These are phyloP conservation scores for Talaromyces piceae DNA, from an alignment of 2,329 filamentous ascomycete genomes.

Conservation along the genomic window DNA sequence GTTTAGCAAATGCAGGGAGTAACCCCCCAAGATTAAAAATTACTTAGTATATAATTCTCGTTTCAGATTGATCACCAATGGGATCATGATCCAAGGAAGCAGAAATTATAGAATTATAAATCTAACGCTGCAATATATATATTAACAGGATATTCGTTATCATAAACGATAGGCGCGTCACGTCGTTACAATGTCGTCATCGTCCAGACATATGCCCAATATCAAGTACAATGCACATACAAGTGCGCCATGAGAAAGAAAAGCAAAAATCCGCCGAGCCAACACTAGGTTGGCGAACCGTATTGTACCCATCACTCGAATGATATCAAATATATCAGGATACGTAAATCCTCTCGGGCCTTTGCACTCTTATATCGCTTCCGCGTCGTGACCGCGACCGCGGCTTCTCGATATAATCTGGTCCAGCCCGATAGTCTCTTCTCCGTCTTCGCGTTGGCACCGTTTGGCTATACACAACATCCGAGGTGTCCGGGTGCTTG, in stretches of 20 bases:
- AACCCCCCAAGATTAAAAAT: no score
- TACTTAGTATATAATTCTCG: no score
- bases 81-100: no score
- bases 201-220: not conserved
- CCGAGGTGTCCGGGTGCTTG: constrained; percentile 18
- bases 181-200: not conserved
- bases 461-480: constrained; percentile 15
- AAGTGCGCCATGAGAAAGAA: no score
- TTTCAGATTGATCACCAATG: no score
- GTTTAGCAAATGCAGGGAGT: no score
- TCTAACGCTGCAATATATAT: no score
- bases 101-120: no score
- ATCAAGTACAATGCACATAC: no score
- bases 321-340: constrained; percentile 28
- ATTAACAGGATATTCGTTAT: not conserved
- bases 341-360: constrained; percentile 32
- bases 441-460: constrained; percentile 9
- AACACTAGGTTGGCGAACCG: not conserved
- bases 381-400: constrained; percentile 11
- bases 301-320: not conserved
- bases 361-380: constrained; percentile 22
- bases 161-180: not conserved
- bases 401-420: constrained; percentile 26
- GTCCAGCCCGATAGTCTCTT: constrained; percentile 2
- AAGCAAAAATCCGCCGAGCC: not conserved